Percentiles rank a stretch among this genome's conserved stretches.
phyloP scores from a whole-genome alignment of 2,329 filamentous ascomycete genomes.

The Tolypocladium paradoxum region DNA sequence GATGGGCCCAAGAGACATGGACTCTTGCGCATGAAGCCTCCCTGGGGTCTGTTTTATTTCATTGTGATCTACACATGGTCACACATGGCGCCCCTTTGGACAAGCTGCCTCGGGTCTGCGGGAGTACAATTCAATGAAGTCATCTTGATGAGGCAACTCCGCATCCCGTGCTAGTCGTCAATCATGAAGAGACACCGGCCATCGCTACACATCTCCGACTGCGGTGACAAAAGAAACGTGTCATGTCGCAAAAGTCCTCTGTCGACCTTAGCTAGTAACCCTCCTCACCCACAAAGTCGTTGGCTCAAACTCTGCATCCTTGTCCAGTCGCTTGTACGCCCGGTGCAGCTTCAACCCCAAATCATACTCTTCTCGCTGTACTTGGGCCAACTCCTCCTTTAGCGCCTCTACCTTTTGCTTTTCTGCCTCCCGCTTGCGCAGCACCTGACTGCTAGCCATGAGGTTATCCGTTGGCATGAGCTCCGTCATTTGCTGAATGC shows the following conservation, averaged over 20 bases:
- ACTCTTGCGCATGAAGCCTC: not conserved
- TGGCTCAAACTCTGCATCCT: constrained; percentile 52
- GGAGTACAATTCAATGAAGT: not conserved
- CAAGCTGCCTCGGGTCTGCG: not conserved
- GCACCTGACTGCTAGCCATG: constrained; percentile 54
- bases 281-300: constrained; percentile 69
- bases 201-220: not conserved
- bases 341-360: constrained; percentile 64
- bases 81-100: not conserved
- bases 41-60: not conserved
- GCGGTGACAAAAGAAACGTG: not conserved
- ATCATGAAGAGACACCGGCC: not conserved
- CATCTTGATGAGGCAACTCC: not conserved
- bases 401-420: constrained; percentile 58
- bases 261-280: constrained; percentile 47
- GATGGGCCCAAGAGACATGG: no score
- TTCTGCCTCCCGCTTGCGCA: constrained; percentile 42
- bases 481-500: constrained; percentile 68
- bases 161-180: not conserved
- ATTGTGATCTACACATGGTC: not conserved
- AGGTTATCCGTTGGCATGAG: constrained; percentile 63
- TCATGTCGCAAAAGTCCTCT: not conserved
- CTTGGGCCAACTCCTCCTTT: constrained; percentile 56
- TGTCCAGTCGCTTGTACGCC: constrained; percentile 64
- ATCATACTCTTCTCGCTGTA: constrained; percentile 68